Evolutionary conservation across 495 filamentous ascomycete species (phyloP), one percentile per base, ranked within the genome.

Genomic region (Bombardia bombarda): DNA sequence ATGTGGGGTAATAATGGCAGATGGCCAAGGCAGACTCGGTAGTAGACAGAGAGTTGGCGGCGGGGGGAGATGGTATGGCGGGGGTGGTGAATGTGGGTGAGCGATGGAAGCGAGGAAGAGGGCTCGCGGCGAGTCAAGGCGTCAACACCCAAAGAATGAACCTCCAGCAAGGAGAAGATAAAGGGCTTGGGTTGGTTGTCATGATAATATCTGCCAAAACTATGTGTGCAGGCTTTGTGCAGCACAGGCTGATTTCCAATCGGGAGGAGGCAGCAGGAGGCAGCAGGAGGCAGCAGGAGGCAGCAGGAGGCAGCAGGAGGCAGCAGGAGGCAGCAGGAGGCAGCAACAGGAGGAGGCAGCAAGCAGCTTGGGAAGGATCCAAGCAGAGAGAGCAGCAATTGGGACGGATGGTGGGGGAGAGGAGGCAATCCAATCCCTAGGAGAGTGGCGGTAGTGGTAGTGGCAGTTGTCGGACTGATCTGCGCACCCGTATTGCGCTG

Each of bases 151-250:
- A 65, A 60, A 66, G 60, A 61, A 68, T 54, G 50, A 71, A 67
- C 60, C 72, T 77, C 73, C 72, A 69, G 53, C 64, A 61, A 63
- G 71, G 72, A 72, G 69, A 74, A 58, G 57, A 61, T 60, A 71
- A 59, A 51, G 65, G 65, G 45, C 62, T 63, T 61, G 61, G 67
- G 63, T 69, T 67, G 68, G 66, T 66, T 61, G 66, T 75, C 72
- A 77, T 77, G 73, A 75, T 77, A 74, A 56, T 65, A 52, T 37
- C 62, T 50, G 44, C 47, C 43, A 46, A 54, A 42, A 43, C 43
- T 41, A 49, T 45, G 52, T n/a, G n/a, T 47, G 53, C 58, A 42
- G 55, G 52, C 47, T 55, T 49, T 52, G 52, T 53, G 57, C 51
- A 62, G 59, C 62, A 51, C 65, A 63, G 55, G 53, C 56, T 58